Evolutionary conservation across 345 rosid species (phyloP), one percentile per base, ranked within the genome.

Genomic region (Punica granatum): DNA sequence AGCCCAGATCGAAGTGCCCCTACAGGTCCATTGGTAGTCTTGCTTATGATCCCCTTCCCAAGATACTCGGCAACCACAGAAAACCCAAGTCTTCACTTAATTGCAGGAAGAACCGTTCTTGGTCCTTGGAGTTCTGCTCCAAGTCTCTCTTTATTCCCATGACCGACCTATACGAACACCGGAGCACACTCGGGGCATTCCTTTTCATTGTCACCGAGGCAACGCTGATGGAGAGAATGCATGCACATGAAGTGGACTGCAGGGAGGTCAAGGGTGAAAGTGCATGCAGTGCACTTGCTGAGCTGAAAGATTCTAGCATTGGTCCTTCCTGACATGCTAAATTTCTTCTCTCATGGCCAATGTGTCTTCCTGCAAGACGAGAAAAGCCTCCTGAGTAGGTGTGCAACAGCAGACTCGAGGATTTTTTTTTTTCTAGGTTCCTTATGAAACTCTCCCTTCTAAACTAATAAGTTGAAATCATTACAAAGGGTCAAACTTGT

Each of bases 201-300:
- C 67, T 90, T 94, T 72, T 92, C 99, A 65, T 92, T 94, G 83
- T 94, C 99, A 64, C 99, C 96, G n/a, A 94, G 97, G 83, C 98
- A 92, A 10, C 88, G 97, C 73, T 88, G 99, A 74, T 94, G 99
- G 75, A 94, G 92, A 6, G 97, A 94, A 73, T 94, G 99, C 99
- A 94, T 86, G 73, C 99, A 91, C 99, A 91, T 88, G 70, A 94
- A 94, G 78, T 94, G 98, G 49, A 94, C 93, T 32, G 99, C 99
- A 15, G 99, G 98, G 43, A 92, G 96, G 77, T 92, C 97, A 68
- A 92, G 93, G 69, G 99, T 89, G 73, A 94, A 94, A 60, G 89
- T 94, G 85, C 99, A 94, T 46, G 90, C 74, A 7, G 93, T 88
- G 82, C 99, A 94, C 81, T 94, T 94, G 90, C 99, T 94, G 48